These are phyloP conservation scores for Cladorrhinum samala DNA, from an alignment of 495 filamentous ascomycete species.

Conservation along the genomic window DNA sequence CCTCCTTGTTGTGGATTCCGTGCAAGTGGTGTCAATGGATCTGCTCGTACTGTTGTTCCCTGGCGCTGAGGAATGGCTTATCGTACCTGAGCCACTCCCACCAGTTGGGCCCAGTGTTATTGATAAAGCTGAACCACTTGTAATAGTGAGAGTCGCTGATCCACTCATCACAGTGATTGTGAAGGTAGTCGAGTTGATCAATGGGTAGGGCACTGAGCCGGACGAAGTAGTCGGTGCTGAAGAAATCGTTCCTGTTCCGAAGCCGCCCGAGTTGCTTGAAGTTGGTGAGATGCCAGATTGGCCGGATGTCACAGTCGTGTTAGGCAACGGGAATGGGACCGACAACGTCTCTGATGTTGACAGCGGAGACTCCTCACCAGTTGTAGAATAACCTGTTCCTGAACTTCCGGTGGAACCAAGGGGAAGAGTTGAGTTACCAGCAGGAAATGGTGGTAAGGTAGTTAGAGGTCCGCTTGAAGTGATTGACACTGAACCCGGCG, in stretches of 20 bases:
- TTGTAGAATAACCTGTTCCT: neutral
- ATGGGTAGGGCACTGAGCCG: slow-evolving; percentile 1
- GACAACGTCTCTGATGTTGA: neutral
- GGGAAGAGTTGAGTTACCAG: neutral
- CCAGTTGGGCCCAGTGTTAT: neutral
- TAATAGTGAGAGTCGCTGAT: neutral
- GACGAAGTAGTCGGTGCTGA: neutral
- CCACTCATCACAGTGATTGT: neutral
- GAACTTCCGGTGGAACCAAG: neutral
- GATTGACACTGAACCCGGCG: too few species aligned
- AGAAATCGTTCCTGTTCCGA: too few species aligned
- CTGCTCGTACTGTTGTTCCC: neutral
- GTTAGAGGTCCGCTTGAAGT: neutral
- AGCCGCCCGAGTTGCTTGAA: neutral
- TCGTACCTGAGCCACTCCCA: neutral
- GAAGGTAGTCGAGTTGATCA: slow-evolving; percentile 17
- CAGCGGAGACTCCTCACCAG: neutral
- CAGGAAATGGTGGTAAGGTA: neutral
- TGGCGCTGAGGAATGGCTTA: neutral
- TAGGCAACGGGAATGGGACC: slow-evolving; percentile 10
- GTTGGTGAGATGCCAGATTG: slow-evolving; percentile 1
- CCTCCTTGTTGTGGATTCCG: neutral
- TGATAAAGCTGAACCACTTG: neutral
- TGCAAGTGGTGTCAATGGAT: slow-evolving; percentile 1
- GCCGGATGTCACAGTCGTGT: slow-evolving; percentile 10